phyloP scores from a whole-genome alignment of 805 yeast species.

The Candida orba region DNA sequence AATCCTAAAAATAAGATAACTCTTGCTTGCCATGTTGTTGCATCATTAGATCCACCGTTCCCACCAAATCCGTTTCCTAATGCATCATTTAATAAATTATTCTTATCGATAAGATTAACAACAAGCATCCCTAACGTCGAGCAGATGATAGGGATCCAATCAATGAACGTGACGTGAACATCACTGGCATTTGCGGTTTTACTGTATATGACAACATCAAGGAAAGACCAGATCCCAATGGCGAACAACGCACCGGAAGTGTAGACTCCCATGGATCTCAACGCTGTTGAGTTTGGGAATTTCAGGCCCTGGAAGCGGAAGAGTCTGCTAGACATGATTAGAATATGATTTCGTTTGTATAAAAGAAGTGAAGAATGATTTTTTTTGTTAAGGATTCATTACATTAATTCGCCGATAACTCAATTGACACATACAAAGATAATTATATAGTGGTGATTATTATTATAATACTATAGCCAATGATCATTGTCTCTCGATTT shows the following conservation, averaged over 20 bases:
- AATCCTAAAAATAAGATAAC: slow-evolving; percentile 87
- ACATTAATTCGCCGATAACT: too few species aligned
- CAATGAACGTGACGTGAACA: slow-evolving; percentile 85
- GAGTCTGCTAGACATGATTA: slow-evolving; percentile 35
- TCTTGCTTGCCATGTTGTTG: slow-evolving; percentile 90
- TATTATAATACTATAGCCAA: too few species aligned
- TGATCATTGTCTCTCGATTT: slow-evolving; percentile 30
- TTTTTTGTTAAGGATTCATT: too few species aligned
- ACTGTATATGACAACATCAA: slow-evolving; percentile 85
- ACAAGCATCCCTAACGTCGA: slow-evolving; percentile 86
- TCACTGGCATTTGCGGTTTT: slow-evolving; percentile 77
- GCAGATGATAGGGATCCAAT: slow-evolving; percentile 92
- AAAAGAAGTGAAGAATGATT: not conserved
- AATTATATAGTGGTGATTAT: too few species aligned
- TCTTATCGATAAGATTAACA: slow-evolving; percentile 40
- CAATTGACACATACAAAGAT: too few species aligned
- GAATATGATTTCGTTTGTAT: not conserved
- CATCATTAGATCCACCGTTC: slow-evolving; percentile 15
- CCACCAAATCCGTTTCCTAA: slow-evolving; percentile 29
- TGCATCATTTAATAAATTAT: slow-evolving; percentile 30
- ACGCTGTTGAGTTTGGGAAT: slow-evolving; percentile 62
- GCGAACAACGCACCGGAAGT: slow-evolving; percentile 74
- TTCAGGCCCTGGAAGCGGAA: slow-evolving; percentile 61
- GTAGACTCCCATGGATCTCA: slow-evolving; percentile 71
- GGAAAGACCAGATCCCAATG: slow-evolving; percentile 79